Evolutionary conservation across 176 grass and related monocot genomes (phyloP).

Genomic region (Ampelocalamus luodianensis): DNA sequence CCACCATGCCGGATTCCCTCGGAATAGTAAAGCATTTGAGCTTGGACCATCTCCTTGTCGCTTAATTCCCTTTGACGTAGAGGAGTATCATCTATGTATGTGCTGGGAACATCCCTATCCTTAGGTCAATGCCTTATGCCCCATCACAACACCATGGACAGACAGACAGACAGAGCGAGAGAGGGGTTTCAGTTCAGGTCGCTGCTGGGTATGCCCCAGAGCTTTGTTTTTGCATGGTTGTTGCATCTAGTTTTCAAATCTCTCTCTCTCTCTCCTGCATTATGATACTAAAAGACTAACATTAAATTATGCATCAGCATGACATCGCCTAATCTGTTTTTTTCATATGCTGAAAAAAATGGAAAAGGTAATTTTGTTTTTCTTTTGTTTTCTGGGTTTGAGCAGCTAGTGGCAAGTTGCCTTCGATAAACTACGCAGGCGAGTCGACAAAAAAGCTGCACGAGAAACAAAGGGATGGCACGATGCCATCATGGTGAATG

Average conservation of each 20-base stretch:
- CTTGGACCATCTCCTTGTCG: conserved; percentile 52
- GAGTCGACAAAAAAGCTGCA: conserved; percentile 34
- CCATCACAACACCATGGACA: neutral
- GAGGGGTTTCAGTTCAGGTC: neutral
- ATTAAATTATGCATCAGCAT: neutral
- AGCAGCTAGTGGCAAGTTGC: neutral
- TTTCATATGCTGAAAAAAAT: neutral
- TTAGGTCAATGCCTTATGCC: conserved; percentile 41
- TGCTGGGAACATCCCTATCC: conserved; percentile 43
- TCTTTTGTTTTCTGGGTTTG: neutral
- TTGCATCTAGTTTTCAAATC: conserved; percentile 20
- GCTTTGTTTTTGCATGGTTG: conserved; percentile 28
- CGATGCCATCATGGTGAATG: neutral
- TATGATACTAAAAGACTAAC: neutral
- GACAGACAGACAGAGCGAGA: accelerated
- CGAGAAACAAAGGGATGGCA: conserved; percentile 33
- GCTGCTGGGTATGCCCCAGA: conserved; percentile 3
- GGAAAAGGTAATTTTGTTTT: neutral
- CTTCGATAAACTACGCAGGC: neutral
- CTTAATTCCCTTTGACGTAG: conserved; percentile 49
- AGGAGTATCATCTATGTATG: neutral
- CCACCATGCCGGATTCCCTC: conserved; percentile 30
- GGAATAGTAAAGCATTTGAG: conserved; percentile 34
- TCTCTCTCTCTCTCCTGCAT: neutral
- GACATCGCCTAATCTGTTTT: conserved; percentile 10